phyloP scores from a whole-genome alignment of 805 yeast genomes.

The Kuraishia capsulata region DNA sequence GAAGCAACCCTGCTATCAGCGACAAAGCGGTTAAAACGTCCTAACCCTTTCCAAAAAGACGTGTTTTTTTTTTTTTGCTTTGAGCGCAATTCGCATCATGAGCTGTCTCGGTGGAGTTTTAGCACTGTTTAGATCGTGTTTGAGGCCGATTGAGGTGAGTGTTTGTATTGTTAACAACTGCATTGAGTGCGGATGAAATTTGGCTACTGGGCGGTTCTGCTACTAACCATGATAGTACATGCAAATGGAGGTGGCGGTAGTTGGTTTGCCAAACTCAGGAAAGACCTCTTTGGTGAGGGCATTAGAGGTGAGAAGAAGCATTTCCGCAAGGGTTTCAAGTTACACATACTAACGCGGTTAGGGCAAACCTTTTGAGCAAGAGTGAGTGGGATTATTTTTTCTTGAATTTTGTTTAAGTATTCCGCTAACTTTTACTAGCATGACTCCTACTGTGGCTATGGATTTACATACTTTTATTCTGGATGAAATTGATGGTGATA shows the following conservation, averaged over 20 bases:
- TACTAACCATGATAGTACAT: neutral
- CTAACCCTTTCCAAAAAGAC: no score
- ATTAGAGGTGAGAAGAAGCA: neutral
- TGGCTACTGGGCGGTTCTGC: no score
- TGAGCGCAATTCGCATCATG: no score
- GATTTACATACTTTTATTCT: neutral
- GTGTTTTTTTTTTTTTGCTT: no score
- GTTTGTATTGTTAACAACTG: neutral
- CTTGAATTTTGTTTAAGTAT: no score
- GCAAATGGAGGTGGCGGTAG: slow-evolving; percentile 10
- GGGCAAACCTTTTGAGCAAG: neutral
- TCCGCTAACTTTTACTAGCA: neutral
- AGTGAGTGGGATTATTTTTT: neutral
- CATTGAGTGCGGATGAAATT: no score
- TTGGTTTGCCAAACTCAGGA: slow-evolving; percentile 22
- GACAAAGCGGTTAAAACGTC: no score
- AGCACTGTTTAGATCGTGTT: slow-evolving; percentile 12
- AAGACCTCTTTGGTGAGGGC: slow-evolving; percentile 8
- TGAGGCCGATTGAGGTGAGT: neutral
- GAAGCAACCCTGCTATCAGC: no score
- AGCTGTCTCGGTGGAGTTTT: slow-evolving; percentile 1
- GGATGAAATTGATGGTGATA: neutral
- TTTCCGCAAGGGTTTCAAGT: neutral
- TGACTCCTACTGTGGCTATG: slow-evolving; percentile 1
- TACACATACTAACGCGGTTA: no score